Percentiles rank a stretch among this genome's conserved stretches.
These are phyloP conservation scores for Diaporthe amygdali DNA, from an alignment of 2,329 filamentous ascomycete genomes.

Conservation along the genomic window DNA sequence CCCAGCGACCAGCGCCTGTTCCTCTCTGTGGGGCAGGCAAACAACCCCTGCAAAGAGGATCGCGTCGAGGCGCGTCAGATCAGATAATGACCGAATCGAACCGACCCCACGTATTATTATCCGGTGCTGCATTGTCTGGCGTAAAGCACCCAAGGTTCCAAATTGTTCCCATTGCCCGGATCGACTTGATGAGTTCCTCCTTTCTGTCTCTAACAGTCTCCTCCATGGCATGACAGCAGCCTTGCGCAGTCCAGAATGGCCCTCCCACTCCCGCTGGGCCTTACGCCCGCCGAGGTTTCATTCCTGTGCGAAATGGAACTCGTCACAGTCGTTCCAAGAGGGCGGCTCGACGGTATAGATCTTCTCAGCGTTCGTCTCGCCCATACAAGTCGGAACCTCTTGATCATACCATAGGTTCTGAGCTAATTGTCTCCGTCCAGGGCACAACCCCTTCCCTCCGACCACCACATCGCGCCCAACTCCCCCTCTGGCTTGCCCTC, in stretches of 20 bases:
- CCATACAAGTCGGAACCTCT: background rate
- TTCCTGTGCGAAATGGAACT: slow-evolving; percentile 98
- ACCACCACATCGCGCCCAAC: slow-evolving; percentile 77
- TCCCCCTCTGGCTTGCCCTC: slow-evolving; percentile 94
- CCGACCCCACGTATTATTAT: background rate
- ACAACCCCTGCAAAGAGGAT: background rate
- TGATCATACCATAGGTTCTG: slow-evolving; percentile 20
- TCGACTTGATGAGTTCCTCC: background rate
- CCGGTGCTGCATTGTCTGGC: background rate
- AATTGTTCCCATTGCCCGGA: background rate
- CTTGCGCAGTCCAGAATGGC: slow-evolving; percentile 46
- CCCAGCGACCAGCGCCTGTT: too few species aligned
- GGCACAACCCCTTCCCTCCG: slow-evolving; percentile 77
- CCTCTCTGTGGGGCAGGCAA: background rate
- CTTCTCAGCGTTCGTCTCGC: slow-evolving; percentile 77
- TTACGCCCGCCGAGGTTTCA: slow-evolving; percentile 86
- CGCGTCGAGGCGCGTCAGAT: slow-evolving; percentile 7
- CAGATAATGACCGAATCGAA: background rate
- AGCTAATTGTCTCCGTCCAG: slow-evolving; percentile 48
- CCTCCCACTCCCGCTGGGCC: slow-evolving; percentile 54
- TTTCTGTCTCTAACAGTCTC: too few species aligned
- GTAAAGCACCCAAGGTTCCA: background rate
- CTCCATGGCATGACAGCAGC: slow-evolving; percentile 23
- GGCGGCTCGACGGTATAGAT: slow-evolving; percentile 84
- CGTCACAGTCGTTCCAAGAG: slow-evolving; percentile 89